A percentile compares a stretch with the other conserved stretches of the same genome.
Conservation (phyloP, 768 basidiomycete species). For the Polyporus arcularius region DNA sequence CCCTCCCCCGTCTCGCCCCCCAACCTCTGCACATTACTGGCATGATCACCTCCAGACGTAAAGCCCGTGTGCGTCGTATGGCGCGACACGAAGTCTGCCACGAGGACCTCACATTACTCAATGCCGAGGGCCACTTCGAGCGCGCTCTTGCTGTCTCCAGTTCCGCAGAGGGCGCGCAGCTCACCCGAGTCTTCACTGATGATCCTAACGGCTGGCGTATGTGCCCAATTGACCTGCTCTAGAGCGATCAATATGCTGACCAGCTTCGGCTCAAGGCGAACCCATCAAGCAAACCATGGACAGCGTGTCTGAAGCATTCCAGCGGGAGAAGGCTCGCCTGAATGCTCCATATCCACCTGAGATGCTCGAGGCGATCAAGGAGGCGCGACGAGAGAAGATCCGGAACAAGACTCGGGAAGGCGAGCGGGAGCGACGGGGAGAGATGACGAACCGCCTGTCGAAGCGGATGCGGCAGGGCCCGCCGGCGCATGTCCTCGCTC, state of each 20-base stretch:
- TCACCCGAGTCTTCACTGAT: conserved; percentile 27
- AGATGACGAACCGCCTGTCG: conserved; percentile 51
- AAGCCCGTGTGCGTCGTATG: conserved; percentile 47
- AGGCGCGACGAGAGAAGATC: conserved; percentile 61
- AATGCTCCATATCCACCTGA: conserved; percentile 46
- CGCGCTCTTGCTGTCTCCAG: conserved; percentile 10
- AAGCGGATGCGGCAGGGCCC: conserved; percentile 53
- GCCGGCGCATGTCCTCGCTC: conserved; percentile 59
- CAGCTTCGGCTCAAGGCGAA: conserved; percentile 30
- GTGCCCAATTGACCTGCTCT: conserved; percentile 22
- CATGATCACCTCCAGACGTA: conserved; percentile 61
- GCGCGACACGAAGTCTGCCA: conserved; percentile 26
- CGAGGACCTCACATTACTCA: conserved; percentile 33
- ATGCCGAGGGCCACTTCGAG: conserved; percentile 44
- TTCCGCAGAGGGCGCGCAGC: conserved; percentile 1
- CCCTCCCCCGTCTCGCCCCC: conserved; percentile 78
- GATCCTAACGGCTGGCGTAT: conserved; percentile 41
- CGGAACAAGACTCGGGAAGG: conserved; percentile 65
- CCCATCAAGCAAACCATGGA: conserved; percentile 36
- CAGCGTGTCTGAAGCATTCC: conserved; percentile 36
- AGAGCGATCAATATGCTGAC: background rate
- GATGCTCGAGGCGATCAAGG: conserved; percentile 49
- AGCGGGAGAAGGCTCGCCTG: conserved; percentile 44
- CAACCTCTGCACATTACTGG: conserved; percentile 72
- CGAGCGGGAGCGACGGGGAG: conserved; percentile 63